Conservation (phyloP, 805 yeast species). For the Candida pseudofarinosa region DNA sequence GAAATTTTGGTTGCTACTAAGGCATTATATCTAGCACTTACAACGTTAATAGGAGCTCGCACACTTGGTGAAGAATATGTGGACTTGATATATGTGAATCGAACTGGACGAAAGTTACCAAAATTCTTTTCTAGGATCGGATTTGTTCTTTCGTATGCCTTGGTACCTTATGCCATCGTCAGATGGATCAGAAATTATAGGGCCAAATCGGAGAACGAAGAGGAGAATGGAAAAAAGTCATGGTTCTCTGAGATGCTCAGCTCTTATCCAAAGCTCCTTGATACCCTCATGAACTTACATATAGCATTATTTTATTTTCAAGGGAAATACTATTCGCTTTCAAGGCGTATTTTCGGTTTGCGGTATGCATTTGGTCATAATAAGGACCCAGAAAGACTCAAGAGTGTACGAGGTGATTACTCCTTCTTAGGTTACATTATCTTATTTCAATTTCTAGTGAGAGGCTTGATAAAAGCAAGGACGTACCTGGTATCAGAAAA, state of each 20-base stretch:
- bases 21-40: constrained; percentile 61
- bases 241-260: constrained; percentile 21
- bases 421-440: constrained; percentile 68
- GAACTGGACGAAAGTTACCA: constrained; percentile 50
- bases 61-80: constrained; percentile 95
- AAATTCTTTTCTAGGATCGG: constrained; percentile 43
- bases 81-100: constrained; percentile 63
- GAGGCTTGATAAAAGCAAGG: constrained; percentile 32
- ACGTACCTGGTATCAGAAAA: constrained; percentile 8
- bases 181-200: constrained; percentile 20
- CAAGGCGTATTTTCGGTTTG: constrained; percentile 74
- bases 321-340: constrained; percentile 76
- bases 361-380: constrained; percentile 73
- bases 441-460: constrained; percentile 48
- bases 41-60: constrained; percentile 71
- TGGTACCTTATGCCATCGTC: constrained; percentile 56
- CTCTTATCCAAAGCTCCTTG: constrained; percentile 46
- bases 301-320: constrained; percentile 76
- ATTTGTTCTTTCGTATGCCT: constrained; percentile 56
- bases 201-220: constrained; percentile 13
- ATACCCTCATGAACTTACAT: constrained; percentile 61
- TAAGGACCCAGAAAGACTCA: constrained; percentile 38
- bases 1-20: constrained; percentile 59
- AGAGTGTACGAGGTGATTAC: constrained; percentile 55
- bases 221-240: constrained; percentile 3